A percentile compares a stretch with the other conserved stretches of the same genome.
Evolutionary conservation across 2,329 filamentous ascomycete genomes (phyloP).

Genomic region (Helicocarpus griseus): DNA sequence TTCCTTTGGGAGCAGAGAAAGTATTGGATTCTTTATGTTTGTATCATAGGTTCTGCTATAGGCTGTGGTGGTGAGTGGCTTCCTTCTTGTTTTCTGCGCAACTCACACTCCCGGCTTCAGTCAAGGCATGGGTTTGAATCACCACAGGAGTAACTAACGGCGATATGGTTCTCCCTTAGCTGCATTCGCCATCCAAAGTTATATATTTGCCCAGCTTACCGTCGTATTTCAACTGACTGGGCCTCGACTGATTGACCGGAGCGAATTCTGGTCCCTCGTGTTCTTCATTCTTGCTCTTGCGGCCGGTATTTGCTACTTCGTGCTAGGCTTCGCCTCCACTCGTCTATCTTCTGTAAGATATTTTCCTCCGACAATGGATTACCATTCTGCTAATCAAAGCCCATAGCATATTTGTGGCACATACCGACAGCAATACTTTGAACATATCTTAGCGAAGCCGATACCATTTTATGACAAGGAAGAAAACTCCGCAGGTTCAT

Average conservation of each 20-base stretch:
- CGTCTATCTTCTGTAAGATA: conserved; percentile 37
- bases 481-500: conserved; percentile 39
- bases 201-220: conserved; percentile 41
- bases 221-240: conserved; percentile 38
- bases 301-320: conserved; percentile 36
- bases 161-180: conserved; percentile 12
- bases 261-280: conserved; percentile 46
- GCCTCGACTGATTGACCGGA: conserved; percentile 28
- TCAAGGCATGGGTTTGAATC: neutral
- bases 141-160: neutral
- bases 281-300: conserved; percentile 46
- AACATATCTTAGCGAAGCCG: conserved; percentile 35
- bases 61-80: conserved; percentile 22
- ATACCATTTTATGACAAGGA: conserved; percentile 36
- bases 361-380: conserved; percentile 4
- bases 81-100: too few relatives aligned
- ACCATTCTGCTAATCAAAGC: conserved; percentile 21
- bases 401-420: conserved; percentile 24
- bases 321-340: conserved; percentile 38
- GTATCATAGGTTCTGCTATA: conserved; percentile 18
- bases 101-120: too few relatives aligned
- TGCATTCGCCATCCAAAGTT: conserved; percentile 28
- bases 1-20: conserved; percentile 25
- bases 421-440: conserved; percentile 38
- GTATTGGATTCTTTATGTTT: conserved; percentile 21